Evolutionary conservation across 106 monocot species (phyloP).

Genomic region (Dioscorea zingiberensis): DNA sequence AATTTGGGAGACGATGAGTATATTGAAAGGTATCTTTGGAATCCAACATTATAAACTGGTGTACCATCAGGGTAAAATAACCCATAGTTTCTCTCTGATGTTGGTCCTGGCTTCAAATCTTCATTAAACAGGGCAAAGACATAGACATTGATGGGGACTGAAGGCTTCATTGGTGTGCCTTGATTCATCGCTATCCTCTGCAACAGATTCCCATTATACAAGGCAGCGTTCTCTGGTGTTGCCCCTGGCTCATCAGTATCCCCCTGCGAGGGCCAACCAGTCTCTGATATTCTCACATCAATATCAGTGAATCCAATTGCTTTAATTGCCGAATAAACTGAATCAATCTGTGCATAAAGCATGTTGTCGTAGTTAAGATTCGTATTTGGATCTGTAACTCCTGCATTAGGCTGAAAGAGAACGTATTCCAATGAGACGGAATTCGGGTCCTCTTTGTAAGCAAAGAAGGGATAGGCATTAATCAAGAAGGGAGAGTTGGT

Average conservation of each 20-base stretch:
- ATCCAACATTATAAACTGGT: slow-evolving; percentile 41
- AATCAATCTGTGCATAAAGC: slow-evolving; percentile 63
- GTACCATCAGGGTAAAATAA: slow-evolving; percentile 45
- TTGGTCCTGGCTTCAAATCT: slow-evolving; percentile 45
- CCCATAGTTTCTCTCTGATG: slow-evolving; percentile 70
- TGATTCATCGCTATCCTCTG: slow-evolving; percentile 41
- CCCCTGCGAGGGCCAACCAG: slow-evolving; percentile 70
- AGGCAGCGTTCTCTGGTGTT: slow-evolving; percentile 38
- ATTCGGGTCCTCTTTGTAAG: slow-evolving; percentile 44
- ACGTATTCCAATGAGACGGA: slow-evolving; percentile 38
- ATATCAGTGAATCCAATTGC: slow-evolving; percentile 39
- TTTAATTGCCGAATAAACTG: slow-evolving; percentile 49
- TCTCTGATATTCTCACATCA: slow-evolving; percentile 44
- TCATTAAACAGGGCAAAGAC: slow-evolving; percentile 73
- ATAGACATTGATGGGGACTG: slow-evolving; percentile 38
- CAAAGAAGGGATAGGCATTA: slow-evolving; percentile 71
- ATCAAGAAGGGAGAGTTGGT: slow-evolving; percentile 58
- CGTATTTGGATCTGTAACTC: slow-evolving; percentile 39
- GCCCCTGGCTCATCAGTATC: slow-evolving; percentile 58
- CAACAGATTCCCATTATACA: slow-evolving; percentile 56
- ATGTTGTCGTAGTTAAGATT: too few relatives aligned
- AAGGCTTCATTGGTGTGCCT: slow-evolving; percentile 53
- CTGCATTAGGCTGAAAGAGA: slow-evolving; percentile 46
- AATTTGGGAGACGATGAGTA: slow-evolving; percentile 6
- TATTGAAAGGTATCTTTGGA: slow-evolving; percentile 4